phyloP scores from a whole-genome alignment of 345 rosid species.

The Leavenworthia alabamica region DNA sequence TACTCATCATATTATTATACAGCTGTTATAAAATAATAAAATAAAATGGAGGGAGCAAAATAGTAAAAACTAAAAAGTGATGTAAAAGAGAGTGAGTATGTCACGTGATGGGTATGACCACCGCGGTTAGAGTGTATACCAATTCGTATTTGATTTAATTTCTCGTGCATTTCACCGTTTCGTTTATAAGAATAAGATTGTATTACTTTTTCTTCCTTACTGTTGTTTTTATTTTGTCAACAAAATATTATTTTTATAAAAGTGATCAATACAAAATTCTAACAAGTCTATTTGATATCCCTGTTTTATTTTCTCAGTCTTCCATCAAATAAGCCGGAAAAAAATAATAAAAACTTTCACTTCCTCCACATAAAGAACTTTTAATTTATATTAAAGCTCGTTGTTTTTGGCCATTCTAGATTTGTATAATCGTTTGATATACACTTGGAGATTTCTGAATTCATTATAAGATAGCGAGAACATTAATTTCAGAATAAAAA shows the following conservation, averaged over 20 bases:
- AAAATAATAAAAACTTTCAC: too few species aligned
- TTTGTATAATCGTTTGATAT: too few species aligned
- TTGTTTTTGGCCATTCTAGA: too few species aligned
- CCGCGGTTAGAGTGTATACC: constrained; percentile 20
- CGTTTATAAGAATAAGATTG: not conserved
- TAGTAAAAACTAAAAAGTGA: constrained; percentile 7
- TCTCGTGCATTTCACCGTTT: constrained; percentile 29
- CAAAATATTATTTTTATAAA: too few species aligned
- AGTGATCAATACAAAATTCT: too few species aligned
- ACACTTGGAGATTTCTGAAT: not conserved
- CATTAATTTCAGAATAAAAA: not conserved
- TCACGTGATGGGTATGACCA: constrained; percentile 30
- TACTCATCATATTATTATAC: not conserved
- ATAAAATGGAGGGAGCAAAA: constrained; percentile 10
- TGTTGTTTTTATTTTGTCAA: too few species aligned
- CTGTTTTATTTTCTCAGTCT: too few species aligned
- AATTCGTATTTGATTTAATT: constrained; percentile 15
- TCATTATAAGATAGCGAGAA: not conserved
- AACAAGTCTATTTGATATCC: too few species aligned
- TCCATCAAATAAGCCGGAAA: too few species aligned
- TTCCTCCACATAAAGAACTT: too few species aligned
- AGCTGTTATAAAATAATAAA: not conserved
- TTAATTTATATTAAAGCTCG: too few species aligned
- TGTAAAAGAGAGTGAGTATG: not conserved
- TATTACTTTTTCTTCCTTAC: not conserved